Evolutionary conservation across 1,139 yeast genomes (phyloP), one percentile per base, ranked within the genome.

Genomic region (Sugiyamaella neomexicana): DNA sequence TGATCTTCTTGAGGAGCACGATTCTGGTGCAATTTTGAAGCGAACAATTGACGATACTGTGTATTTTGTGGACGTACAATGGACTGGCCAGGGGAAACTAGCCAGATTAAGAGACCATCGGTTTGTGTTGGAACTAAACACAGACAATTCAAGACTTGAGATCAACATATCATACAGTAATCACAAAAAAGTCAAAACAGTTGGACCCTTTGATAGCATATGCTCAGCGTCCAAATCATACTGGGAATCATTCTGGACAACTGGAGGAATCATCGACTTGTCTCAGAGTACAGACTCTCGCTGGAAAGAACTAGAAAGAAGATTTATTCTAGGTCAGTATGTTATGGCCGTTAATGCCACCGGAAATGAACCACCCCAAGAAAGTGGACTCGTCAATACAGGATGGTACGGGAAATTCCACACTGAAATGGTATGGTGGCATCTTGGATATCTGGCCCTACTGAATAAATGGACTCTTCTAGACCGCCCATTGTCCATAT

Each of bases 361-460:
- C 2, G 56, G 56, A 2, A 44, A 45, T 13, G 49, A 53, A 10
- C 56, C 56, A 12, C 56, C 56, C 1, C 56, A 53, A 31, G 56
- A 53, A 31, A 53, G 56, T 40, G 56, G 56, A 20, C 31, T 53
- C 36, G 56, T 53, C 13, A 53, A 53, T 39, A 53, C 44, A 6
- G 56, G 56, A 5, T 53, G 56, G 56, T 53, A 53, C 40, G 56
- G 56, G n/a, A 53, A 53, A 41, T 53, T 53, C 41, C 56, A 53
- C 46, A 42, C 37, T n/a, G 56, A 53, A 46, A 53, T 53, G 56
- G 37, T 53, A 7, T 53, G 45, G 34, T 53, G 56, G 56, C 56
- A 53, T 27, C 42, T 47, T 15, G 56, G 54, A 8, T 47, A 53
- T 44, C 53, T 53, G 13, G 56, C 54, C 12, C 32, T 53, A 29